Base-by-base conservation (phyloP, 441 rosid genomes). In the Geranium incanum region DNA sequence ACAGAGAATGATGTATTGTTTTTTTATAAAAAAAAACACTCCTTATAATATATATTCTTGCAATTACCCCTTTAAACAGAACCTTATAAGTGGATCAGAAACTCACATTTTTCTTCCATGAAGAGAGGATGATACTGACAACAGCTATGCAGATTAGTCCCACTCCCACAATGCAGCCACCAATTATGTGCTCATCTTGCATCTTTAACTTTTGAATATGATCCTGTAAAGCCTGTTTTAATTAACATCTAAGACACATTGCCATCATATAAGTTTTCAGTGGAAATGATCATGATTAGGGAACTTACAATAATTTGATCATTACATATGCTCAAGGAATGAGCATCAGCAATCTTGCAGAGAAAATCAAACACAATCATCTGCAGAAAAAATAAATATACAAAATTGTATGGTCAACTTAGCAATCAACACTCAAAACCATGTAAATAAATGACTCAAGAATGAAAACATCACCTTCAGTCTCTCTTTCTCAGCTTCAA, bases 201-300 rank as follows among this genome's bases (percentile, higher is more conserved):
- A 81, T 84, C 89, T 95, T 97, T 67, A 86, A 97, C 89, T 89
- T 87, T 77, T 85, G 95, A 18, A 92, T 75, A 37, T 92, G 74
- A 71, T 95, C 97, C 99, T 95, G 71, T 45, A 43, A 15, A 13
- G 41, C 37, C 15, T 16, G 33, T 1, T 1, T 23, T 23, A 23
- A 23, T 23, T 23, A 23, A 23, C 33, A 23, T 23, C 1, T 23
- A 23, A 23, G 33, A 23, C n/a, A n/a, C n/a, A n/a, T n/a, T n/a
- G n/a, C n/a, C 33, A 23, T 23, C 33, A 0, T 23, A 23, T 23
- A 23, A 23, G 33, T 23, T 23, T 23, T 23, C 33, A 23, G 33
- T 23, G 33, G 33, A 23, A 4, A 16, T 0, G 45, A n/a, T 12
- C 16, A 11, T 5, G 21, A 16, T 11, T 6, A 18, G 4, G 21